phyloP scores from a whole-genome alignment of 1,284 basidiomycete genomes.

The Porphyrellus sp. region DNA sequence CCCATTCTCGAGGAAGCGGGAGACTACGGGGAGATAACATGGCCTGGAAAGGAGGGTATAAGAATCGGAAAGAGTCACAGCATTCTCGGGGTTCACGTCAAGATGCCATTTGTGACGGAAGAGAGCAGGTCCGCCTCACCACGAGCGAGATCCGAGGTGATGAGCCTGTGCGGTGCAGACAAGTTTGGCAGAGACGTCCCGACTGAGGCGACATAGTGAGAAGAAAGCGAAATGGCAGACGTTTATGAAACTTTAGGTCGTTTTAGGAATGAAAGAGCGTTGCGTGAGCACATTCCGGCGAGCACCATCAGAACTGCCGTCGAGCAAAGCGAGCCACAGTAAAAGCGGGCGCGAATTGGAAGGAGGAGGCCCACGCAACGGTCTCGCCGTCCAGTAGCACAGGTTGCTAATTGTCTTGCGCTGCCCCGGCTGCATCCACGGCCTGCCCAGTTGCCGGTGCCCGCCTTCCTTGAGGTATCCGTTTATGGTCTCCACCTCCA shows the following conservation, averaged over 20 bases:
- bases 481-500: conserved; percentile 13
- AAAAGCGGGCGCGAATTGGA: conserved; percentile 18
- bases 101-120: conserved; percentile 37
- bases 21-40: conserved; percentile 19
- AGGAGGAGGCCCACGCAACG: conserved; percentile 12
- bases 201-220: conserved; percentile 27
- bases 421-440: not conserved
- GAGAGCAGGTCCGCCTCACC: conserved; percentile 27
- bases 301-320: not conserved
- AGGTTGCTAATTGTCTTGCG: conserved; percentile 19
- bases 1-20: conserved; percentile 29
- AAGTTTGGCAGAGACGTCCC: conserved; percentile 40
- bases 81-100: conserved; percentile 38
- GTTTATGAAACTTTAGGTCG: conserved; percentile 36
- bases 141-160: conserved; percentile 42
- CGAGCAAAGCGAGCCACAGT: not conserved
- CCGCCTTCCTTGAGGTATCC: conserved; percentile 27
- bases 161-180: conserved; percentile 34
- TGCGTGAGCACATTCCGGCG: conserved; percentile 12
- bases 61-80: conserved; percentile 32
- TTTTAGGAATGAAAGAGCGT: conserved; percentile 35
- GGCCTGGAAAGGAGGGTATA: conserved; percentile 30
- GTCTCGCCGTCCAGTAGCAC: conserved; percentile 13
- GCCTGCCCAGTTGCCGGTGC: conserved; percentile 12
- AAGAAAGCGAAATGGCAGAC: conserved; percentile 23